phyloP scores from a whole-genome alignment of 345 rosid species.

The Geranium brycei region DNA sequence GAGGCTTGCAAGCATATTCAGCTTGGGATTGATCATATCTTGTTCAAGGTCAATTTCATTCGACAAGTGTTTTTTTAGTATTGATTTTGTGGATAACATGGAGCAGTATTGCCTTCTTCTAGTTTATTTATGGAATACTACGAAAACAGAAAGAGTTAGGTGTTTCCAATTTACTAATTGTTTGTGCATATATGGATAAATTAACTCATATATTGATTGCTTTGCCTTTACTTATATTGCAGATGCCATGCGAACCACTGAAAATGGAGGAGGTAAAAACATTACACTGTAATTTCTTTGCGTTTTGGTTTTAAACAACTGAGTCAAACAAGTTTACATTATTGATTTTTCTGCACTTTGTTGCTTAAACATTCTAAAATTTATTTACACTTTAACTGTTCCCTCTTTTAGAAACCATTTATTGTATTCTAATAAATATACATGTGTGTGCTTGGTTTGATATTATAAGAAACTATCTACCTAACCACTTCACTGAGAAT shows the following conservation, averaged over 20 bases:
- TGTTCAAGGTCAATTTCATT: conserved; percentile 46
- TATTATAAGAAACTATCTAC: too few relatives aligned
- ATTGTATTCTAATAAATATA: too few relatives aligned
- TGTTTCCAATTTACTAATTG: background rate
- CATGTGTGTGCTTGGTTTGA: too few relatives aligned
- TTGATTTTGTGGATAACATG: conserved; percentile 1
- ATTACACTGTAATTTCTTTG: background rate
- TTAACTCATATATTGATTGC: background rate
- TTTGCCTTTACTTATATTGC: conserved; percentile 19
- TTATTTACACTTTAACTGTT: too few relatives aligned
- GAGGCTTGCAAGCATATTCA: conserved; percentile 65
- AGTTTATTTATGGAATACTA: too few relatives aligned
- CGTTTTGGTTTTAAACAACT: background rate
- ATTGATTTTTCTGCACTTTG: too few relatives aligned
- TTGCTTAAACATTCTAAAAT: too few relatives aligned
- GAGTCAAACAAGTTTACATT: background rate
- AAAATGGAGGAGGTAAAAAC: conserved; percentile 55
- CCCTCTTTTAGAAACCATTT: too few relatives aligned
- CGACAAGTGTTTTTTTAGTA: too few relatives aligned
- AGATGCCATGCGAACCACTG: conserved; percentile 56
- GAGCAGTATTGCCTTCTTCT: too few relatives aligned
- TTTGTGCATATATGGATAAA: background rate
- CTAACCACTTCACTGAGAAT: too few relatives aligned
- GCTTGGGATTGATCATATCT: conserved; percentile 63
- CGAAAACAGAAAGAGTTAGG: too few relatives aligned